These are phyloP conservation scores for Cladosporium sp. DNA, from an alignment of 2,329 filamentous ascomycete species.

Conservation along the genomic window DNA sequence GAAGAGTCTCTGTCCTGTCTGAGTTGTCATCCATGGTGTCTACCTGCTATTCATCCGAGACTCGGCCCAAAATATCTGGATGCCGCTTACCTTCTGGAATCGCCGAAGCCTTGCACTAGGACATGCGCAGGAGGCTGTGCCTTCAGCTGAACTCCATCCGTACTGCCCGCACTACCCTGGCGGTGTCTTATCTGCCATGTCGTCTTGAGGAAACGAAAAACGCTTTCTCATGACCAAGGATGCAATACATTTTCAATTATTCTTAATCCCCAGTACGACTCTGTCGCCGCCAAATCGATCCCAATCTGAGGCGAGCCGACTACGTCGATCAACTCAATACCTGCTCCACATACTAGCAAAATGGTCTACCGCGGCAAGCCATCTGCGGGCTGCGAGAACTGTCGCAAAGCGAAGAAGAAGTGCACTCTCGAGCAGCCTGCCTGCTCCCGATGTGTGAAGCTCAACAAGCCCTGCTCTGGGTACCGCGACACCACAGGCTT, in stretches of 20 bases:
- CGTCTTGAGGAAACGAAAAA: too few species aligned
- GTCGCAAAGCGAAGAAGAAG: conserved; percentile 30
- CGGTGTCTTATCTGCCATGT: not conserved
- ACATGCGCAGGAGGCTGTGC: not conserved
- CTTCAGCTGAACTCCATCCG: not conserved
- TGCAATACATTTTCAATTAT: not conserved
- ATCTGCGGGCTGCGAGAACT: conserved; percentile 29
- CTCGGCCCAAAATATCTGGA: too few species aligned
- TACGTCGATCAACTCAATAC: too few species aligned
- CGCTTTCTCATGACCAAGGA: too few species aligned
- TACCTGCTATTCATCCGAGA: too few species aligned
- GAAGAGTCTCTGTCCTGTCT: too few species aligned
- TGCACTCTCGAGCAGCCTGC: conserved; percentile 27
- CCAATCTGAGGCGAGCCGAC: too few species aligned
- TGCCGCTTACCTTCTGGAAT: not conserved
- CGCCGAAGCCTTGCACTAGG: not conserved
- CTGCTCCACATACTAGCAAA: too few species aligned
- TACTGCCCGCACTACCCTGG: not conserved
- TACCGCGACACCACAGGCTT: conserved; percentile 28
- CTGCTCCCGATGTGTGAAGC: conserved; percentile 27
- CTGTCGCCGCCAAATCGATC: too few species aligned
- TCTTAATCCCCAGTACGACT: too few species aligned
- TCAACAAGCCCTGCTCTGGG: conserved; percentile 27
- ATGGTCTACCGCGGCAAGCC: conserved; percentile 30
- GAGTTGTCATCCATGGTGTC: too few species aligned